phyloP scores from a whole-genome alignment of 163 green algal genomes.

The Volvox carteri region DNA sequence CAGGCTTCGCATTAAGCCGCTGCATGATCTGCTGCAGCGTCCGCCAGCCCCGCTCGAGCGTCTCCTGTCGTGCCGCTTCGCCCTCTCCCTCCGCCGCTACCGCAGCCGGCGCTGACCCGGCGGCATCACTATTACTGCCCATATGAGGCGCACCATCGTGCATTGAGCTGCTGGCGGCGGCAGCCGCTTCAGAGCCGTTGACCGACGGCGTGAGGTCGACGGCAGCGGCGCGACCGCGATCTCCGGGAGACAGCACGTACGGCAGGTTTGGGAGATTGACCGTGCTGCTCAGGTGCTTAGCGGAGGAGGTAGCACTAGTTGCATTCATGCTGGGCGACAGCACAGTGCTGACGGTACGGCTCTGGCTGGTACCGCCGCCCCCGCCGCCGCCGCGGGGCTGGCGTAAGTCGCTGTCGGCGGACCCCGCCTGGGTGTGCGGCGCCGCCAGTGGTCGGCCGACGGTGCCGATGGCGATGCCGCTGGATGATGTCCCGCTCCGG shows the following conservation, averaged over 20 bases:
- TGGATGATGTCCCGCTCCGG: neutral
- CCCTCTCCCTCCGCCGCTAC: neutral
- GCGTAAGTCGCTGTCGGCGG: neutral
- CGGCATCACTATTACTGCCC: neutral
- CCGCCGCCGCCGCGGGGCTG: neutral
- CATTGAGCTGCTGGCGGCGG: neutral
- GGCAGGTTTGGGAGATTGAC: neutral
- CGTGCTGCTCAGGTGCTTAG: slow-evolving; percentile 9
- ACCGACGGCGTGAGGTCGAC: neutral
- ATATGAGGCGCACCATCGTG: neutral
- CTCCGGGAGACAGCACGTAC: neutral
- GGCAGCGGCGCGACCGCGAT: neutral
- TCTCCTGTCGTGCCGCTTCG: neutral
- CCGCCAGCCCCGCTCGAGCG: slow-evolving; percentile 31
- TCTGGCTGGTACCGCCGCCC: neutral
- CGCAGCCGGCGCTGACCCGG: neutral
- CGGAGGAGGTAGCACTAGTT: neutral
- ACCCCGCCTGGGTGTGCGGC: neutral
- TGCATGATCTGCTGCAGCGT: slow-evolving; percentile 41
- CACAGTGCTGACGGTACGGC: neutral
- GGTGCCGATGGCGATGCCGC: neutral
- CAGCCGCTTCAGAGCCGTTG: neutral
- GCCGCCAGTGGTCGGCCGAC: neutral
- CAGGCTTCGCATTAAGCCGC: neutral
- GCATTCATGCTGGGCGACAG: neutral